Conservation (phyloP, 2,329 filamentous ascomycete genomes). For the Aspergillus luchuensis region DNA sequence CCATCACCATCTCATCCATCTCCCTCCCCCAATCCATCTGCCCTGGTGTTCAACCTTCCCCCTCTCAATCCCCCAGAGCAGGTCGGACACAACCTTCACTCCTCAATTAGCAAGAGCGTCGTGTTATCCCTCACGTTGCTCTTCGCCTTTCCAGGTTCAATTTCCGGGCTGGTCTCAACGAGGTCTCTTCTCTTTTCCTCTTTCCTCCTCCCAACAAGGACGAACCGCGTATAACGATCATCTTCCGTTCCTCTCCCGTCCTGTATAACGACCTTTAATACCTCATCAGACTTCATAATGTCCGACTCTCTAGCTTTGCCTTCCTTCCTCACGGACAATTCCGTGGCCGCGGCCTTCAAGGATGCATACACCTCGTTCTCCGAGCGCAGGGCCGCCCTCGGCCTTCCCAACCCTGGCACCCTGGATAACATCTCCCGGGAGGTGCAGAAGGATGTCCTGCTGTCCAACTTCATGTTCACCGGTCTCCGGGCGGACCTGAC, state of each 20-base stretch:
- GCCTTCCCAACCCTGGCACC: slow-evolving; percentile 87
- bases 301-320: slow-evolving; percentile 52
- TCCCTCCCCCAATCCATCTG: background rate
- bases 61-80: slow-evolving; percentile 24
- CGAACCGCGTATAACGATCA: slow-evolving; percentile 29
- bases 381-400: slow-evolving; percentile 82
- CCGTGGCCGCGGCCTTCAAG: slow-evolving; percentile 67
- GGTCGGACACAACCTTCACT: slow-evolving; percentile 24
- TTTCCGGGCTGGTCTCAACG: slow-evolving; percentile 33
- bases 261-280: slow-evolving; percentile 17
- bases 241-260: slow-evolving; percentile 13
- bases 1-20: slow-evolving; percentile 4
- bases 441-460: slow-evolving; percentile 92
- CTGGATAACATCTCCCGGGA: slow-evolving; percentile 88
- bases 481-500: slow-evolving; percentile 94
- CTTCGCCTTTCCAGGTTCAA: slow-evolving; percentile 23
- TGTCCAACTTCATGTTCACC: slow-evolving; percentile 95
- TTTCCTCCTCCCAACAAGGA: slow-evolving; percentile 27
- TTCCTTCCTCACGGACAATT: slow-evolving; percentile 73
- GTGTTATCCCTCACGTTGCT: slow-evolving; percentile 23
- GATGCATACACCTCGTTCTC: slow-evolving; percentile 81
- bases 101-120: slow-evolving; percentile 1
- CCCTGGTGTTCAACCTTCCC: slow-evolving; percentile 23
- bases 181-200: slow-evolving; percentile 20
- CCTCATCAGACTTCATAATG: slow-evolving; percentile 36